These are phyloP conservation scores for Juglanconis juglandina DNA, from an alignment of 2,329 filamentous ascomycete species.

Conservation along the genomic window DNA sequence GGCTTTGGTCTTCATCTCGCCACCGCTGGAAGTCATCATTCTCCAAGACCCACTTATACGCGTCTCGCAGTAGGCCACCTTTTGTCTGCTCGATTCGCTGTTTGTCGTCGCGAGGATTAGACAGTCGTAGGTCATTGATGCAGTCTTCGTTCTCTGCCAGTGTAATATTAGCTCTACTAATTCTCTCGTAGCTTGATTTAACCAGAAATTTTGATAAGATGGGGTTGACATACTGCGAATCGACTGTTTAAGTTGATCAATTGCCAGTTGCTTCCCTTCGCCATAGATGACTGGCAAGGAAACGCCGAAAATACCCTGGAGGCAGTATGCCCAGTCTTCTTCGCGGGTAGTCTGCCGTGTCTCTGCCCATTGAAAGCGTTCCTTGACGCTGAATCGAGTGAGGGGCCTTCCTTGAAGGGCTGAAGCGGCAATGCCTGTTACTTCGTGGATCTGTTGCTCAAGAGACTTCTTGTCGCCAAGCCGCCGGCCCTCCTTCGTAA, in stretches of 20 bases:
- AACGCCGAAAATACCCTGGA: slow-evolving; percentile 23
- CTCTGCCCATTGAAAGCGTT: slow-evolving; percentile 25
- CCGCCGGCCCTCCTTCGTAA: slow-evolving; percentile 16
- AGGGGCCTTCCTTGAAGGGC: slow-evolving; percentile 20
- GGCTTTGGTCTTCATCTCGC: slow-evolving; percentile 19
- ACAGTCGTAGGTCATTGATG: slow-evolving; percentile 6
- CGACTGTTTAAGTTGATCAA: slow-evolving; percentile 19
- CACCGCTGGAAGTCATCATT: slow-evolving; percentile 27
- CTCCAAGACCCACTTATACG: slow-evolving; percentile 32
- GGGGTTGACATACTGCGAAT: not conserved
- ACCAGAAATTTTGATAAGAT: not conserved
- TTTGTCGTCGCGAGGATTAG: slow-evolving; percentile 22
- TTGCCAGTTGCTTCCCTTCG: slow-evolving; percentile 15
- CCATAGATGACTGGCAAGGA: slow-evolving; percentile 22
- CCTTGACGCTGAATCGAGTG: slow-evolving; percentile 19
- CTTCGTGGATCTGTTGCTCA: slow-evolving; percentile 21
- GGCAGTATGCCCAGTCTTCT: slow-evolving; percentile 26
- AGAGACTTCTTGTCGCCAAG: slow-evolving; percentile 26
- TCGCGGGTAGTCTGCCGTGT: slow-evolving; percentile 20
- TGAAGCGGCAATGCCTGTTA: slow-evolving; percentile 22
- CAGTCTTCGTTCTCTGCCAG: slow-evolving; percentile 7
- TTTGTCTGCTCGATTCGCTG: slow-evolving; percentile 23
- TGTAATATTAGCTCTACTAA: not conserved
- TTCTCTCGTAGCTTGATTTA: not conserved
- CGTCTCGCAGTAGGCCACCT: slow-evolving; percentile 25